Conservation (phyloP, 2,329 filamentous ascomycete species). For the Cephalotrichum gorgonifer region DNA sequence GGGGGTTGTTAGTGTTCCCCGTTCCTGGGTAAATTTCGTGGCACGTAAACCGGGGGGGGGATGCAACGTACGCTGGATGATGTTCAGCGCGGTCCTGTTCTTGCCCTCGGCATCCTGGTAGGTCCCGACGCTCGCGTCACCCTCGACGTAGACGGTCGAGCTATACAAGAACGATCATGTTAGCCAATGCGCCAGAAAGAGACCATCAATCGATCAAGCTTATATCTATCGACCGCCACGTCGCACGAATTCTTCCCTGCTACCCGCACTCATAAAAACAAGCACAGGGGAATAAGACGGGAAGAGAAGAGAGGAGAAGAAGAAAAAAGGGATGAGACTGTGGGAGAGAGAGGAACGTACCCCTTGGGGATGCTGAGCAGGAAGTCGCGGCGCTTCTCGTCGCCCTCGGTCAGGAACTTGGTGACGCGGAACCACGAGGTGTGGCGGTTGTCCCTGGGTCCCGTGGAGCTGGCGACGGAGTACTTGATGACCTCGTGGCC, state of each 20-base stretch:
- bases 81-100: slow-evolving; percentile 50
- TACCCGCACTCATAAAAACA: no score
- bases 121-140: slow-evolving; percentile 58
- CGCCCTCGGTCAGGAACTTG: slow-evolving; percentile 60
- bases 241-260: no score
- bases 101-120: slow-evolving; percentile 65
- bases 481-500: slow-evolving; percentile 72
- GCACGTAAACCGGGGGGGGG: neutral
- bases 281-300: neutral
- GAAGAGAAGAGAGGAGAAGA: neutral
- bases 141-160: slow-evolving; percentile 72
- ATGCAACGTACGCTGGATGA: slow-evolving; percentile 67
- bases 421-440: slow-evolving; percentile 81
- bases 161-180: slow-evolving; percentile 32
- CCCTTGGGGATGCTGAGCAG: slow-evolving; percentile 71
- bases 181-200: neutral
- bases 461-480: slow-evolving; percentile 58
- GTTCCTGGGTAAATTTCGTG: neutral
- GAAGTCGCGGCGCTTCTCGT: slow-evolving; percentile 61
- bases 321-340: neutral
- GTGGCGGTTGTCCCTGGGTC: slow-evolving; percentile 57
- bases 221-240: neutral
- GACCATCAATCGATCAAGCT: neutral
- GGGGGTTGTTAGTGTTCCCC: neutral
- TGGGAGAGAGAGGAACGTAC: slow-evolving; percentile 39